Evolutionary conservation across 2,329 filamentous ascomycete genomes (phyloP), one percentile per base, ranked within the genome.

Genomic region (Emergomyces orientalis): DNA sequence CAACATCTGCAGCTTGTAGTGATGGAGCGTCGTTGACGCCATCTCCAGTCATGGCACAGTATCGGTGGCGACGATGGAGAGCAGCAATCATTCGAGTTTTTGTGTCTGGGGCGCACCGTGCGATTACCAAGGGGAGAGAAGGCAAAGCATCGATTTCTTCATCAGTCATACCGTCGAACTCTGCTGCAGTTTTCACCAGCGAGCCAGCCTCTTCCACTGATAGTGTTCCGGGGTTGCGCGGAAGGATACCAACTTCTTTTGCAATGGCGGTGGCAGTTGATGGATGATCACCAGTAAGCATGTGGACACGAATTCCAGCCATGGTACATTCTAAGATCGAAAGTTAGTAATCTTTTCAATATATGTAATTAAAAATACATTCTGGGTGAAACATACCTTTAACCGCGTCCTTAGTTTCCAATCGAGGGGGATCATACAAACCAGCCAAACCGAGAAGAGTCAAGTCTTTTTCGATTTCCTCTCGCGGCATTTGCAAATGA

Each of bases 71-170:
- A 19, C 91, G 85, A 67, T 92, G 89, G 19, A 96, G 83, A 6
- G 91, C 90, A 68, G 92, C 89, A 60, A 96, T 92, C 90, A 96
- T 95, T 64, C 90, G 86, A 4, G 91, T 90, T 77, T 96, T 96
- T 47, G 91, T 95, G 64, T 89, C 85, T 0, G 91, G 91, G 0
- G 89, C 88, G 72, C 90, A 95, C 45, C 91, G 87, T 45, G 91
- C 90, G 64, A 95, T 87, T 9, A 95, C 91, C 0, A 93, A 79
- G 2, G 90, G 90, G 1, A 95, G 78, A 49, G 90, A 85, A 4
- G 88, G 86, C 19, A 95, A 78, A 0, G 81, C 80, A 67, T 96
- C 82, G 58, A 85, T 80, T 64, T 84, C 76, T 4, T 78, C 76
- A 60, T 84, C 81, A 1, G 76, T 78, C 65, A 84, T 70, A 34